Evolutionary conservation across 2,329 filamentous ascomycete genomes (phyloP).

Genomic region (Ophiocordyceps camponoti-saundersi): DNA sequence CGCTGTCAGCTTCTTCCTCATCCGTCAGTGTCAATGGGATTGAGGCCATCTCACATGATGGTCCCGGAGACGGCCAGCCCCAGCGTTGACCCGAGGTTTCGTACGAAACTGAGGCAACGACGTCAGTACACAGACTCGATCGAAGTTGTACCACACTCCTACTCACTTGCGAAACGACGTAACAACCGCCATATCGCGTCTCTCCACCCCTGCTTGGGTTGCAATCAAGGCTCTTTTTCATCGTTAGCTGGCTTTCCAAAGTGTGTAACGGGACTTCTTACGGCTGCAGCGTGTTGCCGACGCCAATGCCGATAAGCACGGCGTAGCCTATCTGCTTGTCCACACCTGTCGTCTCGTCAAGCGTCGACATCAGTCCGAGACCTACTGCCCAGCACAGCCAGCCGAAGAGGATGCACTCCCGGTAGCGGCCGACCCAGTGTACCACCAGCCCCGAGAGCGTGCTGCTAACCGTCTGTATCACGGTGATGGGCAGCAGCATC

Average conservation of each 20-base stretch:
- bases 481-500: slow-evolving; percentile 22
- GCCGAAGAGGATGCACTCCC: slow-evolving; percentile 35
- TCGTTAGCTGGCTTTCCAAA: slow-evolving; percentile 1
- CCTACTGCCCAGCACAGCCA: slow-evolving; percentile 34
- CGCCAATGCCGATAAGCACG: slow-evolving; percentile 31
- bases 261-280: slow-evolving; percentile 7
- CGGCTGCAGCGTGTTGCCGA: slow-evolving; percentile 35
- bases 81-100: slow-evolving; percentile 21
- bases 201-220: slow-evolving; percentile 38
- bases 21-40: background rate
- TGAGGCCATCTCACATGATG: slow-evolving; percentile 13
- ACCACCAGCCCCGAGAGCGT: slow-evolving; percentile 34
- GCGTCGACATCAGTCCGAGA: slow-evolving; percentile 33
- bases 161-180: slow-evolving; percentile 25
- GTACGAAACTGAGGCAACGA: slow-evolving; percentile 15
- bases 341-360: slow-evolving; percentile 26
- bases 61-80: slow-evolving; percentile 22
- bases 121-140: background rate
- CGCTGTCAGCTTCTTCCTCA: background rate
- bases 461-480: slow-evolving; percentile 28
- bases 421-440: slow-evolving; percentile 32
- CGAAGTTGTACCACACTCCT: too few relatives aligned
- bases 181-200: slow-evolving; percentile 23
- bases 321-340: slow-evolving; percentile 38
- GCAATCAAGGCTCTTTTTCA: slow-evolving; percentile 26